Evolutionary conservation across 768 basidiomycete genomes (phyloP), one percentile per base, ranked within the genome.

Genomic region (Porphyrellus cyaneotinctus): DNA sequence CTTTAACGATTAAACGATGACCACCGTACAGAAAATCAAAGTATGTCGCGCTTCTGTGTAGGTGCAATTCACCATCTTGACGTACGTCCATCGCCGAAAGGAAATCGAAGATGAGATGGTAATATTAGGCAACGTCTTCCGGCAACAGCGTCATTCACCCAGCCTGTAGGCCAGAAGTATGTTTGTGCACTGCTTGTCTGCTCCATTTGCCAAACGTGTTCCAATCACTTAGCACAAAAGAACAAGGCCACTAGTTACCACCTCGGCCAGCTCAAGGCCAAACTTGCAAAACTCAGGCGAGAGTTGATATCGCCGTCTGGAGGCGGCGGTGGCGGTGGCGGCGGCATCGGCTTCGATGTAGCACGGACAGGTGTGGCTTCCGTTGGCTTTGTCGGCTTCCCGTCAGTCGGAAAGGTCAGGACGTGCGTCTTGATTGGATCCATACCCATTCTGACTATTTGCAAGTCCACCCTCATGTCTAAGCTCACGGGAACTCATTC

Each of bases 21-120:
- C 90, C 44, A 94, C 91, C 58, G 76, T 94, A 57, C 91, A 93
- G 72, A 93, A 92, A 73, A 91, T 93, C 57, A 91, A 91, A 74
- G 88, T 84, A 58, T 32, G 66, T 57, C 35, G 46, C 30, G 43
- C 15, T 50, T 50, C 54, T 38, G 31, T 58, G 64, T 69, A 52
- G 66, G 49, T 42, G 48, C 30, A 23, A 5, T 44, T 6, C 18
- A 46, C 9, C 18, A 46, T 58, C 49, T 45, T 57, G 49, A 58
- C 50, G 54, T 26, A 52, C 51, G 36, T 46, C 10, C 32, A 9
- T 46, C 46, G 54, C 31, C 41, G 26, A 54, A 63, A 91, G 88
- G 91, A 92, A 84, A 82, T 95, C 70, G 92, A 95, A 81, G 91
- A 92, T 90, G 92, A 94, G 73, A 94, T 94, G 94, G 91, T 88